Evolutionary conservation across 176 grass and related monocot species (phyloP).

Genomic region (Metroxylon sagu): DNA sequence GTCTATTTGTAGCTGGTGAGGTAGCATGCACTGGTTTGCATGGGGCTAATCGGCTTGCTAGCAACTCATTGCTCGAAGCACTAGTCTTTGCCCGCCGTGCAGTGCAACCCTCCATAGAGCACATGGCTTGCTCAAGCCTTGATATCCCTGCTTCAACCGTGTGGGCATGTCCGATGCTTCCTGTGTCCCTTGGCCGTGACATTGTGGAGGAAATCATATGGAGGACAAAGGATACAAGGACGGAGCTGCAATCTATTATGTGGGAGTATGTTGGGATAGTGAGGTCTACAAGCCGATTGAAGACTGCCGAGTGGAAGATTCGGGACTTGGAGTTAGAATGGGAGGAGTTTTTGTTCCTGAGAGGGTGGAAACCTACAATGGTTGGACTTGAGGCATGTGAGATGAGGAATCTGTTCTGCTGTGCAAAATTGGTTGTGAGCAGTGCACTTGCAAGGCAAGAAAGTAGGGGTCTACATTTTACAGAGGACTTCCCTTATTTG

Average conservation of each 20-base stretch:
- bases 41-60: constrained; percentile 88
- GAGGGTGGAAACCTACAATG: constrained; percentile 68
- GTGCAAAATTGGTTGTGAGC: constrained; percentile 69
- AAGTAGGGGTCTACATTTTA: constrained; percentile 87
- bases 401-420: constrained; percentile 92
- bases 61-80: constrained; percentile 94
- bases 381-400: constrained; percentile 78
- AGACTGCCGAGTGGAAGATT: constrained; percentile 88
- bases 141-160: constrained; percentile 22
- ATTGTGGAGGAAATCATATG: constrained; percentile 39
- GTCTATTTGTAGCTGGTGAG: constrained; percentile 80
- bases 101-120: constrained; percentile 74
- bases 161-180: constrained; percentile 55
- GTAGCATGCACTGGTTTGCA: constrained; percentile 95
- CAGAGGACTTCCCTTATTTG: constrained; percentile 82
- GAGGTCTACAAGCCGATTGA: constrained; percentile 69
- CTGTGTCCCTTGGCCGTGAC: constrained; percentile 29
- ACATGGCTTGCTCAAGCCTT: constrained; percentile 40
- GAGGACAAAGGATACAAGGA: constrained; percentile 51
- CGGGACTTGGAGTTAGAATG: constrained; percentile 83
- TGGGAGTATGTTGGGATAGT: constrained; percentile 94
- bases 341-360: constrained; percentile 61
- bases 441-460: constrained; percentile 80
- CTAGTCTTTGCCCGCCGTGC: constrained; percentile 80
- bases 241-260: constrained; percentile 77